phyloP scores from a whole-genome alignment of 176 grass and related monocot species.

The Zizania latifolia region DNA sequence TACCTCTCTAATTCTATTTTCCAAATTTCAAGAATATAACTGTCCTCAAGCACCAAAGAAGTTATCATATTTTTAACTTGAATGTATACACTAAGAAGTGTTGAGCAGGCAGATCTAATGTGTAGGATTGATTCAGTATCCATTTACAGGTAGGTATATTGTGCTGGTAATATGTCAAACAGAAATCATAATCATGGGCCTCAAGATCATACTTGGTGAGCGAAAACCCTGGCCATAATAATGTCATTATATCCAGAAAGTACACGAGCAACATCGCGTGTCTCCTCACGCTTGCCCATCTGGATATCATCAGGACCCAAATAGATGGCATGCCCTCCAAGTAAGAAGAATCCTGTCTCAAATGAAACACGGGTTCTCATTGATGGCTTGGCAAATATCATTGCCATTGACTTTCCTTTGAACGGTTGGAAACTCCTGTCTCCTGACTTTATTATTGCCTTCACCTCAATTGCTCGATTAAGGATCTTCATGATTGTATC shows the following conservation, averaged over 20 bases:
- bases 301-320: slow-evolving; percentile 95
- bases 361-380: slow-evolving; percentile 98
- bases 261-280: slow-evolving; percentile 90
- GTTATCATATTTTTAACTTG: neutral
- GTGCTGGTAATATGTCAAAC: neutral
- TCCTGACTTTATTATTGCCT: slow-evolving; percentile 75
- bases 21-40: neutral
- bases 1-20: neutral
- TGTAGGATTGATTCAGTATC: neutral
- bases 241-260: slow-evolving; percentile 94
- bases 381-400: slow-evolving; percentile 97
- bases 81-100: neutral
- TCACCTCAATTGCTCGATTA: slow-evolving; percentile 71
- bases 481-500: slow-evolving; percentile 82
- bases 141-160: neutral
- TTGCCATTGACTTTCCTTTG: slow-evolving; percentile 93
- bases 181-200: neutral
- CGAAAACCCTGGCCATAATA: slow-evolving; percentile 90
- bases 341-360: slow-evolving; percentile 90
- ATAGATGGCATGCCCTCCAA: slow-evolving; percentile 92
- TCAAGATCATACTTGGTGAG: slow-evolving; percentile 60
- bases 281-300: slow-evolving; percentile 98
- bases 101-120: neutral
- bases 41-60: slow-evolving; percentile 1
- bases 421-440: slow-evolving; percentile 87